A percentile compares a stretch with the other conserved stretches of the same genome.
Evolutionary conservation across 352 stramenopile genomes (phyloP).

Genomic region (Phytopythium cucurbitacearum): DNA sequence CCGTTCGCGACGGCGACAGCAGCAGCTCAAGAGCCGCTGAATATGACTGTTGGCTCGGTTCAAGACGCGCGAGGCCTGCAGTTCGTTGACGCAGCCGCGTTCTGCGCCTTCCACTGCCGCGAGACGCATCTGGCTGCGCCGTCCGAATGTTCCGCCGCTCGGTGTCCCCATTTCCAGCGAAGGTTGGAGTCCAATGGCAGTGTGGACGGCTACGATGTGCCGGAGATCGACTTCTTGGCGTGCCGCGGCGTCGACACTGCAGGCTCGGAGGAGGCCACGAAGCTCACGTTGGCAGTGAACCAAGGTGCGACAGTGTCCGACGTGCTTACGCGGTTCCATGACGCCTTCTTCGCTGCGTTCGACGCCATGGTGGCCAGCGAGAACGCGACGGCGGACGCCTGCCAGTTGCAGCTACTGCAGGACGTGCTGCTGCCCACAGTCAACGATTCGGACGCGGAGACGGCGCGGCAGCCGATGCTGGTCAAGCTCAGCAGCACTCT

Average conservation of each 20-base stretch:
- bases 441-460: slow-evolving; percentile 21
- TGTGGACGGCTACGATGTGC: slow-evolving; percentile 5
- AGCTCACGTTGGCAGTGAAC: slow-evolving; percentile 35
- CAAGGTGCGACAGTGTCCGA: slow-evolving; percentile 16
- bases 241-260: slow-evolving; percentile 31
- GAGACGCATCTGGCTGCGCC: slow-evolving; percentile 13
- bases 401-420: slow-evolving; percentile 62
- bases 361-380: slow-evolving; percentile 56
- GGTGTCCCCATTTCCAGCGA: too few species aligned
- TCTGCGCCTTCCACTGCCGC: slow-evolving; percentile 62
- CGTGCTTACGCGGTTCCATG: slow-evolving; percentile 51
- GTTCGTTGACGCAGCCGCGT: slow-evolving; percentile 35
- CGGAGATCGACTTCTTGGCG: slow-evolving; percentile 29
- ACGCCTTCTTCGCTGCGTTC: slow-evolving; percentile 60
- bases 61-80: slow-evolving; percentile 37
- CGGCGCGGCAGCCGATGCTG: slow-evolving; percentile 36
- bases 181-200: neutral
- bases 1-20: neutral
- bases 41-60: slow-evolving; percentile 5
- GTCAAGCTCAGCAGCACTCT: slow-evolving; percentile 32
- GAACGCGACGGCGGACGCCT: slow-evolving; percentile 55
- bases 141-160: slow-evolving; percentile 13
- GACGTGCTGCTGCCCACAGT: slow-evolving; percentile 44
- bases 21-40: neutral
- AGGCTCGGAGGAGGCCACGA: slow-evolving; percentile 19